A percentile compares a stretch with the other conserved stretches of the same genome.
Conservation (phyloP, 2,329 filamentous ascomycete species). For the Dryadomyces quercivorus region DNA sequence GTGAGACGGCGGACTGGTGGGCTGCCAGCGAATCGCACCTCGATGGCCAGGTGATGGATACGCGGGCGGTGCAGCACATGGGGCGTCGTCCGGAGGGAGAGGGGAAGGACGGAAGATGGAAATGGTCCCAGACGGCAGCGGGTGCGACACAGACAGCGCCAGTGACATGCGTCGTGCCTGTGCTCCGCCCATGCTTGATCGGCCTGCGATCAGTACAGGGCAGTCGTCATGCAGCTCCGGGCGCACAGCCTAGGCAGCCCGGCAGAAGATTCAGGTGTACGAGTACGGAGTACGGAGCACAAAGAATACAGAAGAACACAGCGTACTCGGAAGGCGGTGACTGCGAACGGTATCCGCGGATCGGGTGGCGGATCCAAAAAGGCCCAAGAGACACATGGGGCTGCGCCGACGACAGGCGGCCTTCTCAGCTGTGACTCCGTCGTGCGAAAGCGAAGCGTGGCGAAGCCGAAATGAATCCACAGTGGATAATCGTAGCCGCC, state of each 20-base stretch:
- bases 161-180: neutral
- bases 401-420: too few species aligned
- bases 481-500: neutral
- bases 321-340: too few species aligned
- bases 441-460: neutral
- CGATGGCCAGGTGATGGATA: neutral
- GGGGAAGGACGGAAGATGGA: neutral
- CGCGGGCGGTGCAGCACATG: neutral
- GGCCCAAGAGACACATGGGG: too few species aligned
- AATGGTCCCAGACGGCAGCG: neutral
- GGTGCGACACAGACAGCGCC: neutral
- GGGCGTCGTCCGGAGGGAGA: neutral
- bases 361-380: too few species aligned
- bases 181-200: neutral
- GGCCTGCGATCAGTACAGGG: neutral
- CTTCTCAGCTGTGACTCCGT: neutral
- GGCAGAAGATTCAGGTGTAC: too few species aligned
- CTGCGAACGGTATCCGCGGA: too few species aligned
- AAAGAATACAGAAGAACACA: too few species aligned
- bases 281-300: too few species aligned
- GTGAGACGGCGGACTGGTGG: neutral
- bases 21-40: neutral
- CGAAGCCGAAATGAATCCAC: neutral
- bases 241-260: too few species aligned
- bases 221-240: too few species aligned